phyloP scores from a whole-genome alignment of 345 rosid genomes.

The Tarenaya hassleriana region DNA sequence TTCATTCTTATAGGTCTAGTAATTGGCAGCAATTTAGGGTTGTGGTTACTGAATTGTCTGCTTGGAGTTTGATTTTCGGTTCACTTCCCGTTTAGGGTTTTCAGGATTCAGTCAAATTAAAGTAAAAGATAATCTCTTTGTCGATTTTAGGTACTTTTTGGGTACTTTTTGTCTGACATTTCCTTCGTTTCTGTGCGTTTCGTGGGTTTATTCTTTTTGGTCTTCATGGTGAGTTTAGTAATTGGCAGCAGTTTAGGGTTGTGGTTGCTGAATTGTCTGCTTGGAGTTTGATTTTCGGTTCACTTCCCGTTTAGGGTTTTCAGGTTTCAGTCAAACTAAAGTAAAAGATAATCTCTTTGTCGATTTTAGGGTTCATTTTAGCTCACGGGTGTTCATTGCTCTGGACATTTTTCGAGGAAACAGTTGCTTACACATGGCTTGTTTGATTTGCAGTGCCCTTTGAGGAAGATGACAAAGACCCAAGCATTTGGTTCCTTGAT shows the following conservation, averaged over 20 bases:
- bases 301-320: conserved; percentile 11
- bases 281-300: neutral
- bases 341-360: too few relatives aligned
- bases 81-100: conserved; percentile 10
- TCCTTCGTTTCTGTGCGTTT: neutral
- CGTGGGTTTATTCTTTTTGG: neutral
- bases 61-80: neutral
- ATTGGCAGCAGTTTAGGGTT: conserved; percentile 8
- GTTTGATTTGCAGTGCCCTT: conserved; percentile 61
- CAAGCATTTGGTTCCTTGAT: conserved; percentile 85
- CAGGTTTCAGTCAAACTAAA: too few relatives aligned
- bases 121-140: too few relatives aligned
- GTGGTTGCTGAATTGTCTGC: neutral
- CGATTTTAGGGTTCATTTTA: conserved; percentile 10
- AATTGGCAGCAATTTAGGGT: conserved; percentile 8
- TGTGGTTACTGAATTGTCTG: neutral
- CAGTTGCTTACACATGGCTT: conserved; percentile 4
- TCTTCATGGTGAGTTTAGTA: too few relatives aligned
- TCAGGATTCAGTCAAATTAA: too few relatives aligned
- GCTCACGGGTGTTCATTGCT: neutral
- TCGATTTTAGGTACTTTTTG: neutral
- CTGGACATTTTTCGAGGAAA: neutral
- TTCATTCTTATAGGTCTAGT: neutral
- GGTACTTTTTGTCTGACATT: neutral
- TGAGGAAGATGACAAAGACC: conserved; percentile 83